Conservation (phyloP, 2,329 filamentous ascomycete genomes). For the Stemphylium lycopersici region DNA sequence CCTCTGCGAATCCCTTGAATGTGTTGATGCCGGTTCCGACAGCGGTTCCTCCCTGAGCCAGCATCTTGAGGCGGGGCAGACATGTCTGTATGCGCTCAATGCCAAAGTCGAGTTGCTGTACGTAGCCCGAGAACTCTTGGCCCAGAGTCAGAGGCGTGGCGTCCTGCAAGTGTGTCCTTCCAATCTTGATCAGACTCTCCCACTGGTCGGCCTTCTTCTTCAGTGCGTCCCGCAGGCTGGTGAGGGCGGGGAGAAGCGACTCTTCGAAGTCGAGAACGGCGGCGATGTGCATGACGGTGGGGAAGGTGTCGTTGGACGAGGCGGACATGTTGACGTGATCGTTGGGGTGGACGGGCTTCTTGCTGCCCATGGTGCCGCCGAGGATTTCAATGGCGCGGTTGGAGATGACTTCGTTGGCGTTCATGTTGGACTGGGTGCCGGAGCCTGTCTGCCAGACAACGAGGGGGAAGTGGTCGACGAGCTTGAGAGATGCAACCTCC, state of each 20-base stretch:
- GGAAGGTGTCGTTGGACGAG: conserved; percentile 99
- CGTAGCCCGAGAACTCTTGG: conserved; percentile 98
- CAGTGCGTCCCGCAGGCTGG: conserved; percentile 80
- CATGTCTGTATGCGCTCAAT: conserved; percentile 84
- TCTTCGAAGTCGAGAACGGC: conserved; percentile 92
- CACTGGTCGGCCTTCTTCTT: conserved; percentile 90
- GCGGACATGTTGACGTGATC: conserved; percentile 99
- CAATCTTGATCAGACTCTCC: conserved; percentile 97
- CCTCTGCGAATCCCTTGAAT: conserved; percentile 93
- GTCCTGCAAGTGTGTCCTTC: conserved; percentile 95
- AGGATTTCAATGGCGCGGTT: conserved; percentile 99
- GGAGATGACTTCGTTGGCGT: conserved; percentile 99
- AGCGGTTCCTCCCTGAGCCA: conserved; percentile 95
- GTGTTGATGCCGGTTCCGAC: conserved; percentile 98
- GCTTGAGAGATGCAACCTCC: conserved; percentile 92
- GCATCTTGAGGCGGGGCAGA: conserved; percentile 81
- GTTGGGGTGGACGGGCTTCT: conserved; percentile 99
- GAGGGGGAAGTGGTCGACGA: conserved; percentile 95
- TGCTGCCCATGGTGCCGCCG: conserved; percentile 89
- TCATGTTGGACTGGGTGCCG: conserved; percentile 99
- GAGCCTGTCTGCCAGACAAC: conserved; percentile 99
- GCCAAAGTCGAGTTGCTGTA: conserved; percentile 89
- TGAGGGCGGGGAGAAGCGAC: conserved; percentile 80
- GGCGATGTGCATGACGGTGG: conserved; percentile 99
- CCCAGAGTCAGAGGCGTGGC: conserved; percentile 93